Evolutionary conservation across 768 basidiomycete species (phyloP).

Genomic region (Tubosaeta sp.): DNA sequence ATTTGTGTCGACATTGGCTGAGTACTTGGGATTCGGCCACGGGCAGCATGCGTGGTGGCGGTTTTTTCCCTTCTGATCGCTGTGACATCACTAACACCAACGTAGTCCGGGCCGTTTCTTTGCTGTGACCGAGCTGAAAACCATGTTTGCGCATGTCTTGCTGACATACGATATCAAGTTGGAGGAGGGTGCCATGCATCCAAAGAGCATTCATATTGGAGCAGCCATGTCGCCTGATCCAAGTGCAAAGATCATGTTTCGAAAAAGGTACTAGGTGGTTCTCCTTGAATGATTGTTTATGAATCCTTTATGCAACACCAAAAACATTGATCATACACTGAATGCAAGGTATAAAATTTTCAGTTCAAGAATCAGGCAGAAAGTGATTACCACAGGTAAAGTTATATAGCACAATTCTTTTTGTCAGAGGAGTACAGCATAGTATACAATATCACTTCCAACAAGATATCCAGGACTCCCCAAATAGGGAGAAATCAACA

Average conservation of each 20-base stretch:
- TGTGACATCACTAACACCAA: not conserved
- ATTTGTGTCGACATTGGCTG: constrained; percentile 29
- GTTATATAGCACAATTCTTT: too few species aligned
- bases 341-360: too few species aligned
- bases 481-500: not conserved
- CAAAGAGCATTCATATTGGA: not conserved
- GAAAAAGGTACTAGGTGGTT: not conserved
- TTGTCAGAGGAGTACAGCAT: too few species aligned
- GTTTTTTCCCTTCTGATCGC: not conserved
- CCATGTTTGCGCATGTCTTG: constrained; percentile 42
- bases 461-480: not conserved
- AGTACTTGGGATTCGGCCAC: constrained; percentile 35
- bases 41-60: constrained; percentile 19
- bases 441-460: too few species aligned
- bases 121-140: constrained; percentile 40
- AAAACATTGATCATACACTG: too few species aligned
- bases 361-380: too few species aligned
- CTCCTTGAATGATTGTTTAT: constrained; percentile 1
- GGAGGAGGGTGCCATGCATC: not conserved
- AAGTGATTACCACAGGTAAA: too few species aligned
- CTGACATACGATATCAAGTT: constrained; percentile 13
- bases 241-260: constrained; percentile 5
- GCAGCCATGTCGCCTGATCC: not conserved
- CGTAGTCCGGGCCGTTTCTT: constrained; percentile 34
- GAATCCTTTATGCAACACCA: too few species aligned